Evolutionary conservation across 1,139 yeast species (phyloP), one percentile per base, ranked within the genome.

Genomic region (Scheffersomyces parashehatae): DNA sequence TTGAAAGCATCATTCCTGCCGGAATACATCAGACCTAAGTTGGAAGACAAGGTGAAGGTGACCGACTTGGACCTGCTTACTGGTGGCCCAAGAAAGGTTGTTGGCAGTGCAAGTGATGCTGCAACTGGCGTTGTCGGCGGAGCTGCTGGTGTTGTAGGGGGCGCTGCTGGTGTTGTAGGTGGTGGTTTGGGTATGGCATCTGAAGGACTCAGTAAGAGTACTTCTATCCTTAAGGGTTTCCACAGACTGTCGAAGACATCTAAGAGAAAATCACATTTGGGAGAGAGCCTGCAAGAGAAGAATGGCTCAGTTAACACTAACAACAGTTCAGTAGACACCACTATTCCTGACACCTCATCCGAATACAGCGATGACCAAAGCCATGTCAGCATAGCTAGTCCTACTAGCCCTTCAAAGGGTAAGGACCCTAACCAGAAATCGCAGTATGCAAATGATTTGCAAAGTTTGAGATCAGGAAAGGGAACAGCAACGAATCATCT

Each of bases 1-100:
- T 60, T 83, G 46, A 67, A 73, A 40, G 83, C 80, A 5, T 66
- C 70, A 1, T 86, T 85, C 65, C 63, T 60, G 43, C 89, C 93
- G n/a, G 80, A 81, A 52, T 86, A 84, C 60, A 66, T 82, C 37
- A 79, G 85, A 60, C 89, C 91, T 16, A 65, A 68, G 41, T 64
- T 84, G 43, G 73, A 70, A 29, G 49, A 65, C 12, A 64, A 65
- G 13, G 61, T 68, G 38, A 77, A 78, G 26, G 66, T 73, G 47
- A 53, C 70, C 38, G 71, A 67, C 38, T 53, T 78, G 39, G 64
- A 68, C 26, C 63, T 65, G 11, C 65, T 79, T 28, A 64, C 77
- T 6, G 77, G 73, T 32, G 75, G 67, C 26, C 26, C 26, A 20
- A 20, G 8, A 20, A 20, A 20, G 26, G 26, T 20, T 3, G 26